These are phyloP conservation scores for Diaporthe humulicola DNA, from an alignment of 2,329 filamentous ascomycete genomes.

Conservation along the genomic window DNA sequence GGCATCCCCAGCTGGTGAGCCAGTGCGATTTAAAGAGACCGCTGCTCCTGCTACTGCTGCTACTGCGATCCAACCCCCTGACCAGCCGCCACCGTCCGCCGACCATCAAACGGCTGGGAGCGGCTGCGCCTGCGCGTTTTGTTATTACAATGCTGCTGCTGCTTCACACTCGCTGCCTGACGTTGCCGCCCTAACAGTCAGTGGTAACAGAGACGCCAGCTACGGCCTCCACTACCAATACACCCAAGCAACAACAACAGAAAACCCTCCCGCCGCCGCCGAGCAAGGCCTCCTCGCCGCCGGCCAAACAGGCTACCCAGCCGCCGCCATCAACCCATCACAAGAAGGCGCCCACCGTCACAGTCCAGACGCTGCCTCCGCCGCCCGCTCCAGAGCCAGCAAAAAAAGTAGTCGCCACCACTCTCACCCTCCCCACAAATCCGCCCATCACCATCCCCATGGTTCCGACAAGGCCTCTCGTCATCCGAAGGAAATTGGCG, in stretches of 20 bases:
- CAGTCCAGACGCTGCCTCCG: constrained; percentile 18
- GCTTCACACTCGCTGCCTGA: constrained; percentile 8
- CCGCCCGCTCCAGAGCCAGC: constrained; percentile 29
- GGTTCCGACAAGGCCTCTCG: constrained; percentile 29
- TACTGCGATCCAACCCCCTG: neutral
- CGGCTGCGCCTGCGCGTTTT: neutral
- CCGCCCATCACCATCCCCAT: constrained; percentile 25
- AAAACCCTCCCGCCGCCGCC: constrained; percentile 14
- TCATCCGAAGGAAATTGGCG: constrained; percentile 33
- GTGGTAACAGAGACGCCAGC: constrained; percentile 30
- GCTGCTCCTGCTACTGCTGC: constrained; percentile 6
- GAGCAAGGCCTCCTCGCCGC: constrained; percentile 6
- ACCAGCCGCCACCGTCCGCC: neutral
- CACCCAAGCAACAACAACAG: constrained; percentile 8
- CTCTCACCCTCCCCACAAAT: constrained; percentile 27
- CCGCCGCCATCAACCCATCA: constrained; percentile 6
- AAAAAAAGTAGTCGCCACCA: constrained; percentile 29
- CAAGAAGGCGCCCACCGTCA: constrained; percentile 7
- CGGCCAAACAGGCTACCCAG: constrained; percentile 1
- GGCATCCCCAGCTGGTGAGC: constrained; percentile 34
- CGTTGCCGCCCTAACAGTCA: constrained; percentile 25
- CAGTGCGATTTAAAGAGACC: constrained; percentile 23
- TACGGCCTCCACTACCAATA: constrained; percentile 2
- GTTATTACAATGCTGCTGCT: constrained; percentile 10
- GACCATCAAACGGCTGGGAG: neutral